phyloP scores from a whole-genome alignment of 768 basidiomycete genomes.

The Mycena rebaudengoi region DNA sequence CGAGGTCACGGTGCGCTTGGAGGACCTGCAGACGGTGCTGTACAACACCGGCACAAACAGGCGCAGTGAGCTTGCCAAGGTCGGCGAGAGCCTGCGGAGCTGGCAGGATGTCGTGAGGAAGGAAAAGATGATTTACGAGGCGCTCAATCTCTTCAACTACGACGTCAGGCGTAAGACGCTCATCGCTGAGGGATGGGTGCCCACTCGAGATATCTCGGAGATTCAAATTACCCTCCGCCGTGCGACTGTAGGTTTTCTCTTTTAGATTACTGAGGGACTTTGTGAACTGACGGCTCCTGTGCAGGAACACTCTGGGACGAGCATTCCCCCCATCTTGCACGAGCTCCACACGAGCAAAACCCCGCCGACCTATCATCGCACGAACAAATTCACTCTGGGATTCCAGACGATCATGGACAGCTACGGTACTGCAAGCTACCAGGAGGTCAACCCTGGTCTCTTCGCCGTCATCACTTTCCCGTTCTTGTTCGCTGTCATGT shows the following conservation, averaged over 20 bases:
- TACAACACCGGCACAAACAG: constrained; percentile 90
- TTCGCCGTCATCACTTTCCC: constrained; percentile 95
- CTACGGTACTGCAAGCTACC: constrained; percentile 93
- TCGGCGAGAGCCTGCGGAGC: constrained; percentile 84
- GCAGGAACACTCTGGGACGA: constrained; percentile 91
- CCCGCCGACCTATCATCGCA: constrained; percentile 94
- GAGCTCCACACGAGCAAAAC: constrained; percentile 90
- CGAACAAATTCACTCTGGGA: constrained; percentile 95
- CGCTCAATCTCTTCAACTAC: constrained; percentile 94
- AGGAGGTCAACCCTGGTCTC: constrained; percentile 96
- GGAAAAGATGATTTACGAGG: constrained; percentile 97
- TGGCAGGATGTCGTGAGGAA: constrained; percentile 96
- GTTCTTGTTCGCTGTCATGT: constrained; percentile 99
- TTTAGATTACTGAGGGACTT: neutral
- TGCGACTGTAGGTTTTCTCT: constrained; percentile 73
- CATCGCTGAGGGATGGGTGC: constrained; percentile 98
- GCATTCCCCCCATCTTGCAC: constrained; percentile 89
- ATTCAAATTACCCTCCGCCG: constrained; percentile 90
- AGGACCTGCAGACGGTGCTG: constrained; percentile 89
- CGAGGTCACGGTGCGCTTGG: constrained; percentile 87
- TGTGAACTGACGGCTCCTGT: constrained; percentile 1
- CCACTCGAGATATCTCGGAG: constrained; percentile 85
- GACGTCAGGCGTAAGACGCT: constrained; percentile 94
- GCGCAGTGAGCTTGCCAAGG: constrained; percentile 80
- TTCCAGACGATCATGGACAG: constrained; percentile 99